Evolutionary conservation across 345 rosid species (phyloP).

Genomic region (Durio zibethinus): DNA sequence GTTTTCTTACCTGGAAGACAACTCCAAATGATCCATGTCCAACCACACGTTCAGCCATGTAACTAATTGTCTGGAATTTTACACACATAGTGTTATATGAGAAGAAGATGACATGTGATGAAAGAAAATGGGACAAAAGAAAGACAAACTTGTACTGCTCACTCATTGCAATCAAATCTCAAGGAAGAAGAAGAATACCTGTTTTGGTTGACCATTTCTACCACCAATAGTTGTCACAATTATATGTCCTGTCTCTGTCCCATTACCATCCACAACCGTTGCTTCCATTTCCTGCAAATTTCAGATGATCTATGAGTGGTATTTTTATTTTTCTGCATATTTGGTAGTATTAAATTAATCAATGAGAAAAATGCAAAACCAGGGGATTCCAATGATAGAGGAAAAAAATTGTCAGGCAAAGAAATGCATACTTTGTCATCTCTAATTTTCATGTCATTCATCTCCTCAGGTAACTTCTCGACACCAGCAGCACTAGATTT

Average conservation of each 20-base stretch:
- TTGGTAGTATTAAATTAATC: background rate
- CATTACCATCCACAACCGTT: constrained; percentile 74
- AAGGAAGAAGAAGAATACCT: constrained; percentile 39
- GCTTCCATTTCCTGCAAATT: constrained; percentile 89
- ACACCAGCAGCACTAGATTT: constrained; percentile 49
- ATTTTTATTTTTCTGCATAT: background rate
- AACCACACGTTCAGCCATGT: constrained; percentile 98
- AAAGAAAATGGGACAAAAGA: background rate
- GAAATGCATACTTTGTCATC: constrained; percentile 54
- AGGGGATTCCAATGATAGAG: background rate
- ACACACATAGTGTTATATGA: background rate
- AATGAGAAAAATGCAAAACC: background rate
- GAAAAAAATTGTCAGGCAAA: background rate
- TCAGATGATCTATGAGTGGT: background rate
- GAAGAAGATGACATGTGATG: constrained; percentile 4
- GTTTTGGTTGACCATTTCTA: constrained; percentile 91
- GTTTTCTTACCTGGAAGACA: constrained; percentile 79
- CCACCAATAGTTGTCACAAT: constrained; percentile 98
- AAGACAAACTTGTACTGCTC: background rate
- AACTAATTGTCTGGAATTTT: constrained; percentile 76
- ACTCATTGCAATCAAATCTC: background rate
- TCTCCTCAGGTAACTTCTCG: constrained; percentile 72
- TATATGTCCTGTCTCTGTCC: constrained; percentile 92
- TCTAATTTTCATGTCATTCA: constrained; percentile 87
- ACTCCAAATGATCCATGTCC: constrained; percentile 98